Evolutionary conservation across 371 early-diverging fungal genomes (phyloP).

Genomic region (Gilbertella persicaria): DNA sequence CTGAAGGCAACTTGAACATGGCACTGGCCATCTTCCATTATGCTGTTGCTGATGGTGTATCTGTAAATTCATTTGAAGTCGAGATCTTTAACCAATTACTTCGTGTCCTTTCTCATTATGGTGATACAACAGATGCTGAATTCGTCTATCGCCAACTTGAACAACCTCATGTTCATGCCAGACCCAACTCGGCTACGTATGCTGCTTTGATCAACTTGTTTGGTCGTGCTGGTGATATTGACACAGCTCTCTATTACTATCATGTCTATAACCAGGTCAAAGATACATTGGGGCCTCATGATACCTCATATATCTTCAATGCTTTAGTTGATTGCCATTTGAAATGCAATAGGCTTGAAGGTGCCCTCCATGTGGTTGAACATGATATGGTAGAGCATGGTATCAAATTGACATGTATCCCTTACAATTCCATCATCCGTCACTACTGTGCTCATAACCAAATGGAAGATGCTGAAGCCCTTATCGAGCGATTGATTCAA

Average conservation of each 20-base stretch:
- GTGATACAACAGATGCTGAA: conserved; percentile 38
- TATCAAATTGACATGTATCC: conserved; percentile 43
- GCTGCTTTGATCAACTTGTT: conserved; percentile 53
- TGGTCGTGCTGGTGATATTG: conserved; percentile 51
- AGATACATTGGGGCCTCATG: conserved; percentile 30
- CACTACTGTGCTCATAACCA: conserved; percentile 36
- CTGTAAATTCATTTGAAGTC: conserved; percentile 35
- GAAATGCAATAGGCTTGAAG: conserved; percentile 37
- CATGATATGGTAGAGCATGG: conserved; percentile 35
- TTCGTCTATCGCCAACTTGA: conserved; percentile 34
- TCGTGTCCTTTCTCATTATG: conserved; percentile 52
- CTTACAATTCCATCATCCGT: conserved; percentile 52
- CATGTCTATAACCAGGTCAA: conserved; percentile 28
- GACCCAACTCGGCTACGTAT: conserved; percentile 45
- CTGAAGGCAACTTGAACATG: conserved; percentile 37
- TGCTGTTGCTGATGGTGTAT: conserved; percentile 18
- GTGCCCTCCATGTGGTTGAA: conserved; percentile 44
- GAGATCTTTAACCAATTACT: conserved; percentile 51
- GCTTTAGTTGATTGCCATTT: conserved; percentile 51
- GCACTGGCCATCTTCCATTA: conserved; percentile 42
- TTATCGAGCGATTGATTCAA: conserved; percentile 24
- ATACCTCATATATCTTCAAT: conserved; percentile 52
- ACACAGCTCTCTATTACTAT: conserved; percentile 38
- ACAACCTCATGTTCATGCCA: conserved; percentile 25
- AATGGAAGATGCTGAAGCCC: conserved; percentile 31